Conservation (phyloP, 2,329 filamentous ascomycete genomes). For the Apiospora saccharicola region DNA sequence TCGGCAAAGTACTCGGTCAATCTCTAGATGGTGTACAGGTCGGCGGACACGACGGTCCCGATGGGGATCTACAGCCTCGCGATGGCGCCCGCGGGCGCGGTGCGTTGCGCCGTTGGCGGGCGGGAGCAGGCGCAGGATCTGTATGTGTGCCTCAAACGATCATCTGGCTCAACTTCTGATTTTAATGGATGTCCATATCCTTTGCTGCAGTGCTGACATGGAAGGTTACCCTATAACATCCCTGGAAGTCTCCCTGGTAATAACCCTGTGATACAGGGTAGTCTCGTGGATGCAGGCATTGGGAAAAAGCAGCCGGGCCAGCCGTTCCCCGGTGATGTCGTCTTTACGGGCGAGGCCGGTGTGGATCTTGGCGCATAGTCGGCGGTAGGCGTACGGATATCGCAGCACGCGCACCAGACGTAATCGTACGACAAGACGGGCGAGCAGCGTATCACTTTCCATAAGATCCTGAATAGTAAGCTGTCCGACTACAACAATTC, state of each 20-base stretch:
- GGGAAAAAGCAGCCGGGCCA: background rate
- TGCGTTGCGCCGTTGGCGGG: slow-evolving; percentile 5
- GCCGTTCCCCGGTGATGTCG: background rate
- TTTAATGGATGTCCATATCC: too few species aligned
- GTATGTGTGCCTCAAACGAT: too few species aligned
- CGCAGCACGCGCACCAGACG: slow-evolving; percentile 8
- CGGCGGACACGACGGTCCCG: background rate
- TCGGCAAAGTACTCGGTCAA: background rate
- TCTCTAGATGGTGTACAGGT: background rate
- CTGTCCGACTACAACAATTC: background rate
- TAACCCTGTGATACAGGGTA: too few species aligned
- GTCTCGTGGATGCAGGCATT: background rate
- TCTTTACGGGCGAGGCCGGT: background rate
- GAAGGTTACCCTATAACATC: too few species aligned
- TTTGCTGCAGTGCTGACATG: too few species aligned
- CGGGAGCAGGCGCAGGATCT: background rate
- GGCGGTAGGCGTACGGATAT: background rate
- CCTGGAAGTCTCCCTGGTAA: too few species aligned
- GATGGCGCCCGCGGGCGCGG: background rate
- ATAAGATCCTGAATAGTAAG: slow-evolving; percentile 9
- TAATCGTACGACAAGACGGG: background rate
- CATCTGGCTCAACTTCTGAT: too few species aligned
- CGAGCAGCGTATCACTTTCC: slow-evolving; percentile 10
- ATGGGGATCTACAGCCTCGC: background rate
- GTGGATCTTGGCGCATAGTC: background rate